These are phyloP conservation scores for Vigna trinervia DNA, from an alignment of 306 rosid species.

Conservation along the genomic window DNA sequence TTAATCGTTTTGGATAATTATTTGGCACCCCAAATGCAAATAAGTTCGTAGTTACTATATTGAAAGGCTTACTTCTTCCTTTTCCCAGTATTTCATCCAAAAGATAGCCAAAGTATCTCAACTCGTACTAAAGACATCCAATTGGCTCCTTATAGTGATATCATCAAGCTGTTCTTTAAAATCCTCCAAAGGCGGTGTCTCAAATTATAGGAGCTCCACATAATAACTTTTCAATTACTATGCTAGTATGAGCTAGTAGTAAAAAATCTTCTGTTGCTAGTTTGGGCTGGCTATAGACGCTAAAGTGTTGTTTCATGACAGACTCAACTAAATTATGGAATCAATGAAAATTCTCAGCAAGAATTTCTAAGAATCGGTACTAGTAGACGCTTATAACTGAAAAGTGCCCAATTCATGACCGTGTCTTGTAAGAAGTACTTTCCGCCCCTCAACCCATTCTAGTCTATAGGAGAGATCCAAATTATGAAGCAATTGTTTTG, in stretches of 20 bases:
- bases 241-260: slow-evolving; percentile 27
- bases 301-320: slow-evolving; percentile 26
- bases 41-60: slow-evolving; percentile 15
- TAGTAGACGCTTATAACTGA: slow-evolving; percentile 47
- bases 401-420: slow-evolving; percentile 75
- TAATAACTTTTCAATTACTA: slow-evolving; percentile 18
- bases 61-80: slow-evolving; percentile 5
- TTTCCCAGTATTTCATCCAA: slow-evolving; percentile 18
- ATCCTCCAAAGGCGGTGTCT: slow-evolving; percentile 26
- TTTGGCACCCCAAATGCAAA: slow-evolving; percentile 29
- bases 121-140: slow-evolving; percentile 9
- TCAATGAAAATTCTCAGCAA: slow-evolving; percentile 24
- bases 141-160: slow-evolving; percentile 15
- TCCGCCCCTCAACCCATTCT: slow-evolving; percentile 73
- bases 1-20: slow-evolving; percentile 34
- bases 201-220: slow-evolving; percentile 22
- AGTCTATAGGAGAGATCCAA: slow-evolving; percentile 88
- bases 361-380: slow-evolving; percentile 27
- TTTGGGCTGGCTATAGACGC: slow-evolving; percentile 36
- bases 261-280: slow-evolving; percentile 28
- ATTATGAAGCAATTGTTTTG: slow-evolving; percentile 79
- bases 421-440: slow-evolving; percentile 69
- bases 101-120: slow-evolving; percentile 30
- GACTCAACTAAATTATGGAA: slow-evolving; percentile 29
- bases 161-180: slow-evolving; percentile 29